Conservation (phyloP, 1,284 basidiomycete species). For the Cutaneotrichosporon cavernicola region DNA sequence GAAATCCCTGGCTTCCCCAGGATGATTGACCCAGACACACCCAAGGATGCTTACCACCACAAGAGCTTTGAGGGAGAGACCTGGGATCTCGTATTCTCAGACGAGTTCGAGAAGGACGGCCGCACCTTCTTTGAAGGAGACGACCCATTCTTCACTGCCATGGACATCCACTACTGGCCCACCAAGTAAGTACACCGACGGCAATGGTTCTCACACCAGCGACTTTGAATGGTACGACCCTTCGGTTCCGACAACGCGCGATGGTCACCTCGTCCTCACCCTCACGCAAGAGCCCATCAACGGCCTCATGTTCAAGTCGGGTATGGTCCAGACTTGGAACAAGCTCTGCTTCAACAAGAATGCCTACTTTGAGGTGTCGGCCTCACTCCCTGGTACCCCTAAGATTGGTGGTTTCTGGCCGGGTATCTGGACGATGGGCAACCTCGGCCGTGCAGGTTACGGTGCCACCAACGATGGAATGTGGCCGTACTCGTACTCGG, state of each 20-base stretch:
- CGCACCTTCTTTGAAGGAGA: slow-evolving; percentile 57
- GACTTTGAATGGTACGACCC: slow-evolving; percentile 66
- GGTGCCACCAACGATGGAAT: slow-evolving; percentile 73
- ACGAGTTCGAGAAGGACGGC: slow-evolving; percentile 78
- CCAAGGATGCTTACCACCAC: slow-evolving; percentile 59
- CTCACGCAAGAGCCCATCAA: slow-evolving; percentile 67
- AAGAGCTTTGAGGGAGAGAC: slow-evolving; percentile 65
- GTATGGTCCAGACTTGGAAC: slow-evolving; percentile 59
- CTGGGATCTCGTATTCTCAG: slow-evolving; percentile 75
- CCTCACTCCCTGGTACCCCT: slow-evolving; percentile 44
- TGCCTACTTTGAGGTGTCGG: slow-evolving; percentile 48
- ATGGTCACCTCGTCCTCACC: slow-evolving; percentile 80
- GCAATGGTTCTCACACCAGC: slow-evolving; percentile 19
- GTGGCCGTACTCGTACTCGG: slow-evolving; percentile 57
- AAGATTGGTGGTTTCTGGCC: slow-evolving; percentile 57
- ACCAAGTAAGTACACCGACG: slow-evolving; percentile 38
- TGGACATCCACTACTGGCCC: slow-evolving; percentile 59
- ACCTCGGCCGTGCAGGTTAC: slow-evolving; percentile 55
- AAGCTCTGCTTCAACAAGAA: slow-evolving; percentile 53
- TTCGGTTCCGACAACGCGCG: slow-evolving; percentile 69
- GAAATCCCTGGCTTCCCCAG: slow-evolving; percentile 59
- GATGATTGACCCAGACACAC: slow-evolving; percentile 69
- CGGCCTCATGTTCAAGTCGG: slow-evolving; percentile 68
- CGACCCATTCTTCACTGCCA: slow-evolving; percentile 57
- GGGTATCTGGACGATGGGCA: slow-evolving; percentile 56